Evolutionary conservation across 192 early-diverging fungal genomes (phyloP).

Genomic region (Lunasporangiospora selenospora): DNA sequence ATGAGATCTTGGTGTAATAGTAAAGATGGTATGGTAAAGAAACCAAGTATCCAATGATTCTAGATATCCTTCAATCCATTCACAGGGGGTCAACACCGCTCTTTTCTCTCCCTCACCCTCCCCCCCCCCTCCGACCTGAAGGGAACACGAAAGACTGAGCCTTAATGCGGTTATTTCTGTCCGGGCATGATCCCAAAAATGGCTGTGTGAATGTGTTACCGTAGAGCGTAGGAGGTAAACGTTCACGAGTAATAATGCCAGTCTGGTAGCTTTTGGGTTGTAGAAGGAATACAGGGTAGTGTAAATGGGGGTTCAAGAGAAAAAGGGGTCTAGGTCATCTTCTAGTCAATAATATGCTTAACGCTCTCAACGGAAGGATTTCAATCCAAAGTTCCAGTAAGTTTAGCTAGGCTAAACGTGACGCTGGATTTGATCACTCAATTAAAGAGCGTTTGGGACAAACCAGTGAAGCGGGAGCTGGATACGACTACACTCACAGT

Average conservation of each 20-base stretch:
- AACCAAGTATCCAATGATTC: no score
- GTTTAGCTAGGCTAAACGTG: no score
- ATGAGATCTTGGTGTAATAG: constrained; percentile 31
- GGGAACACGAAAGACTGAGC: neutral
- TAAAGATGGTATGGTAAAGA: neutral
- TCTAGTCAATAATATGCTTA: neutral
- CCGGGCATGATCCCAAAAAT: constrained; percentile 56
- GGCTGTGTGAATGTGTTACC: constrained; percentile 32
- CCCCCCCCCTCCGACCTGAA: no score
- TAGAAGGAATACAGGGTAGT: constrained; percentile 30
- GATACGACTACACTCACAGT: no score
- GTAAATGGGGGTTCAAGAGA: neutral
- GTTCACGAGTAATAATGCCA: constrained; percentile 53
- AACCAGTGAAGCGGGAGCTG: no score
- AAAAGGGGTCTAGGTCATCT: neutral
- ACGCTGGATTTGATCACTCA: no score
- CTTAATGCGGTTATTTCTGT: constrained; percentile 5
- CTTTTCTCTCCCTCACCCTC: no score
- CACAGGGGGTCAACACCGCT: no score
- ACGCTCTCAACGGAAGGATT: no score
- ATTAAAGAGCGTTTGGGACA: no score
- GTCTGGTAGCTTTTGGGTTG: constrained; percentile 59
- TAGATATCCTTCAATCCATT: no score
- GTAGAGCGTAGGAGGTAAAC: constrained; percentile 49
- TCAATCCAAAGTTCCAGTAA: no score